Evolutionary conservation across 352 stramenopile species (phyloP).

Genomic region (Phytophthora melonis): DNA sequence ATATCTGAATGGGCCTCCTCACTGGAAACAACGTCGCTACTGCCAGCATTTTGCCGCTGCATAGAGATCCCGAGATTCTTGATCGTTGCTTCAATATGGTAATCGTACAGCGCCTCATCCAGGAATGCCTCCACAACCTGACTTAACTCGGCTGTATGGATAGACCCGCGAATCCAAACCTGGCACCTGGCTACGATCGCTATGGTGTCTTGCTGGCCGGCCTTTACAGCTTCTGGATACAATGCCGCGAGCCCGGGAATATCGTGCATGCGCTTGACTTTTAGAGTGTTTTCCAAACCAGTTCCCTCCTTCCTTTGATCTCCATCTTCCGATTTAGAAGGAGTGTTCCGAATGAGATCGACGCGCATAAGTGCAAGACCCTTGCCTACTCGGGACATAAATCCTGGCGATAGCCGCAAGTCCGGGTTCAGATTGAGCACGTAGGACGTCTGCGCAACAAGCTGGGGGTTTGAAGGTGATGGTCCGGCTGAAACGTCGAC

Average conservation of each 20-base stretch:
- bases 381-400: slow-evolving; percentile 80
- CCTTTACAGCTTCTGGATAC: slow-evolving; percentile 22
- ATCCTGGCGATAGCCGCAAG: slow-evolving; percentile 75
- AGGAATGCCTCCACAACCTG: slow-evolving; percentile 75
- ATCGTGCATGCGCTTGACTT: slow-evolving; percentile 32
- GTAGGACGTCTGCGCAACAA: slow-evolving; percentile 64
- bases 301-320: slow-evolving; percentile 16
- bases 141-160: slow-evolving; percentile 61
- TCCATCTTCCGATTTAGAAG: background rate
- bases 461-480: slow-evolving; percentile 21
- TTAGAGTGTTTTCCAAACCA: background rate
- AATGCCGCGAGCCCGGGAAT: slow-evolving; percentile 37
- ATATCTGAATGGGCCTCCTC: slow-evolving; percentile 12
- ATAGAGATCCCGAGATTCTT: slow-evolving; percentile 31
- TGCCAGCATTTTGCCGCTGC: slow-evolving; percentile 7
- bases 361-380: slow-evolving; percentile 76
- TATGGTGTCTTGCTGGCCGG: background rate
- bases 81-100: slow-evolving; percentile 74
- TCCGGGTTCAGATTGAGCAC: slow-evolving; percentile 89
- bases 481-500: slow-evolving; percentile 1
- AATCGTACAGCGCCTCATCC: slow-evolving; percentile 83
- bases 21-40: background rate
- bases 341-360: slow-evolving; percentile 52
- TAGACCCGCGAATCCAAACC: slow-evolving; percentile 78
- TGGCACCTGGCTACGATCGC: slow-evolving; percentile 61